Conservation (phyloP, 2,329 filamentous ascomycete species). For the Colletotrichum camelliae region DNA sequence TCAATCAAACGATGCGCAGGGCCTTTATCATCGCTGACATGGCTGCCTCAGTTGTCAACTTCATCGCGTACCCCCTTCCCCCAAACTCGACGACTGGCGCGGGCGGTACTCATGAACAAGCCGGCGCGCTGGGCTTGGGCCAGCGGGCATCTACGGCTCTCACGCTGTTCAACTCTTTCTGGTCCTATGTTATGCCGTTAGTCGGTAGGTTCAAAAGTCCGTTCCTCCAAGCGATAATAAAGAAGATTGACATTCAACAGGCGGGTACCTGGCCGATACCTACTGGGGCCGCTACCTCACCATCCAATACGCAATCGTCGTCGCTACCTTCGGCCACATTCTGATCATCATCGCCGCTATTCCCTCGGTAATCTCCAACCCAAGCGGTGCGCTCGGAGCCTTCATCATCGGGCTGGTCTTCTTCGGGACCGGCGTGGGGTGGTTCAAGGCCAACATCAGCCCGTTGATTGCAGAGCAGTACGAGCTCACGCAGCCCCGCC, state of each 20-base stretch:
- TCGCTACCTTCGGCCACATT: slow-evolving; percentile 72
- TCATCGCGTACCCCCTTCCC: slow-evolving; percentile 63
- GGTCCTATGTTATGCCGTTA: slow-evolving; percentile 31
- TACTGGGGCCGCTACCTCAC: slow-evolving; percentile 74
- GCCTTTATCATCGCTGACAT: slow-evolving; percentile 32
- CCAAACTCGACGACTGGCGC: slow-evolving; percentile 55
- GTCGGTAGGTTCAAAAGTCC: neutral
- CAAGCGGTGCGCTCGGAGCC: slow-evolving; percentile 53
- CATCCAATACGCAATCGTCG: slow-evolving; percentile 70
- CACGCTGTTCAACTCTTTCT: slow-evolving; percentile 22
- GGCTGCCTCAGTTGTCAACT: slow-evolving; percentile 54
- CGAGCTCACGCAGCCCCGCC: slow-evolving; percentile 48
- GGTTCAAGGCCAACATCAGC: slow-evolving; percentile 77
- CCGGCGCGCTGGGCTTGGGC: slow-evolving; percentile 25
- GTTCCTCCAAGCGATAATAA: neutral
- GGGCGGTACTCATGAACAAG: slow-evolving; percentile 30
- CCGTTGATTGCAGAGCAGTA: slow-evolving; percentile 73
- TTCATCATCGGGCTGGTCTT: slow-evolving; percentile 66
- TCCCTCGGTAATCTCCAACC: slow-evolving; percentile 38
- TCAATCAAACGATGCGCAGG: slow-evolving; percentile 38
- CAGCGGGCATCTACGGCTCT: slow-evolving; percentile 19
- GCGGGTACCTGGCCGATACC: slow-evolving; percentile 67
- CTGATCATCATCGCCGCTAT: slow-evolving; percentile 67
- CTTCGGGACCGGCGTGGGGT: slow-evolving; percentile 64
- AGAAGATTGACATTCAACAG: slow-evolving; percentile 17